Evolutionary conservation across 106 monocot genomes (phyloP).

Genomic region (Allium sativum): DNA sequence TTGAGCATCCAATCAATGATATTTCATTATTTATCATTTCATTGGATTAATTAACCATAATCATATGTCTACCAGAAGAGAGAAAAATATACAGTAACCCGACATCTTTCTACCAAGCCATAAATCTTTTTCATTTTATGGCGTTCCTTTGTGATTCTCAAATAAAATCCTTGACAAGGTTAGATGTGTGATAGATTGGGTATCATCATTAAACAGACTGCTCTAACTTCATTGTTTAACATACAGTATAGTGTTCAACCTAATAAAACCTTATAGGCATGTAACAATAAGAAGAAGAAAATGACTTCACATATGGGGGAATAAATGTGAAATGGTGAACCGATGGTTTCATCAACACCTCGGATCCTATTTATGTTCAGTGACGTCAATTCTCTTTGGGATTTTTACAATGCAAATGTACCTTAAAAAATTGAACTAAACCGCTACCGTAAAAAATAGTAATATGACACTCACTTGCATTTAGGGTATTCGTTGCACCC

Average conservation of each 20-base stretch:
- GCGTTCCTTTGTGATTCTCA: no score
- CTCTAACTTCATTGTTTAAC: background rate
- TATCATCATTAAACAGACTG: no score
- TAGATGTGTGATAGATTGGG: no score
- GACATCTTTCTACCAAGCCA: no score
- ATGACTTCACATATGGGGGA: background rate
- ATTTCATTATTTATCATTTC: no score
- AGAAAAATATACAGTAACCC: no score
- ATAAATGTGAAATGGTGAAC: background rate
- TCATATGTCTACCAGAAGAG: no score
- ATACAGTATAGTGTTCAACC: background rate
- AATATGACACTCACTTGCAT: conserved; percentile 66
- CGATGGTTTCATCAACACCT: background rate
- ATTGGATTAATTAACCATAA: no score
- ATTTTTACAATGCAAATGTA: background rate
- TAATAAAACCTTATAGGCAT: background rate
- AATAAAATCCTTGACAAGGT: no score
- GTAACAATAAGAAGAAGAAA: background rate
- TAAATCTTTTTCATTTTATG: no score
- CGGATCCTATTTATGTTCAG: background rate
- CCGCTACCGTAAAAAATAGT: background rate
- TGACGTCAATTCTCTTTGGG: no score
- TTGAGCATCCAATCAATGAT: no score
- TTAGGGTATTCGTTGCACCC: conserved; percentile 89
- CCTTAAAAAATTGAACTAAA: background rate